Conservation (phyloP, 2,329 filamentous ascomycete species). For the Thermothelomyces thermophilus region DNA sequence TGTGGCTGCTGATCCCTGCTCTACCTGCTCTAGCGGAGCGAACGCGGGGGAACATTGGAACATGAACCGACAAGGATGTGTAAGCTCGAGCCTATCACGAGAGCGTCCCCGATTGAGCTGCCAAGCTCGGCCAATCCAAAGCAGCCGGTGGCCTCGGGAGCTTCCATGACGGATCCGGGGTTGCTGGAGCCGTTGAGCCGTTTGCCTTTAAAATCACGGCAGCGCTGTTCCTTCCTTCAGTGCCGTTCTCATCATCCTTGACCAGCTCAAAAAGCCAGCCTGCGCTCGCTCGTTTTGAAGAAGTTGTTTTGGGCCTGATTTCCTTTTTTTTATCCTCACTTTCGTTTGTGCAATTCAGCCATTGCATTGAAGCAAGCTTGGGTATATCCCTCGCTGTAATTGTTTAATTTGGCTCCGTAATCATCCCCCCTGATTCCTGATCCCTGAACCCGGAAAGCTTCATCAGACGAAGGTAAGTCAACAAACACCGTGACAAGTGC, state of each 20-base stretch:
- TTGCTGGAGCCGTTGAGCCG: neutral
- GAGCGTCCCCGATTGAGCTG: conserved; percentile 13
- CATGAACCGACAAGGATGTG: conserved; percentile 19
- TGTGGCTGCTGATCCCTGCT: conserved; percentile 11
- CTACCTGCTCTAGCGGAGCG: conserved; percentile 7
- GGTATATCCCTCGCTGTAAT: conserved; percentile 4
- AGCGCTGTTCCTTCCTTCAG: conserved; percentile 12
- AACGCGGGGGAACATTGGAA: neutral
- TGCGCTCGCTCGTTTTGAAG: conserved; percentile 23
- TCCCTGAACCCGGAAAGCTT: neutral
- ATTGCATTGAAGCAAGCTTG: neutral
- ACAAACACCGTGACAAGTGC: neutral
- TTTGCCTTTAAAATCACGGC: too few relatives aligned
- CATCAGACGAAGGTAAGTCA: conserved; percentile 3
- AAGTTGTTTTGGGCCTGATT: conserved; percentile 6
- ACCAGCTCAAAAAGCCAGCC: conserved; percentile 10
- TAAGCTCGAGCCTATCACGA: conserved; percentile 19
- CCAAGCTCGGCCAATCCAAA: conserved; percentile 10
- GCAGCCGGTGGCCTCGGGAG: conserved; percentile 14
- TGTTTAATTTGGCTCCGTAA: conserved; percentile 8
- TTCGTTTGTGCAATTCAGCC: conserved; percentile 17
- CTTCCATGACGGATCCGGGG: conserved; percentile 17
- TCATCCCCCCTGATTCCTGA: neutral
- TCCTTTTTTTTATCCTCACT: conserved; percentile 14
- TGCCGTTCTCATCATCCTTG: conserved; percentile 7